Conservation (phyloP, 1,284 basidiomycete genomes). For the Mycena citricolor region DNA sequence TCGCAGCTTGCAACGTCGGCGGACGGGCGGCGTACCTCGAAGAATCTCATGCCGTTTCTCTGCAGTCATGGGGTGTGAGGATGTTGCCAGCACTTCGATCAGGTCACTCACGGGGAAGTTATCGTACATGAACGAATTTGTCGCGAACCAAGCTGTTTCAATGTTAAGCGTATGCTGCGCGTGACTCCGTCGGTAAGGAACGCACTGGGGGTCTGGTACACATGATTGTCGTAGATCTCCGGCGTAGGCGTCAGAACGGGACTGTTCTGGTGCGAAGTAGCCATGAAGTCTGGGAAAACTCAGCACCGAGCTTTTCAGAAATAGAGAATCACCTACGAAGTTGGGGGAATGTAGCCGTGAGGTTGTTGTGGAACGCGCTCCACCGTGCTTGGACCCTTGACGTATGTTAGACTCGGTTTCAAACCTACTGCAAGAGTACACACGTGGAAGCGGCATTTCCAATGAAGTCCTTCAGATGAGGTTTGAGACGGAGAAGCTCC, state of each 20-base stretch:
- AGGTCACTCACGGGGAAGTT: constrained; percentile 39
- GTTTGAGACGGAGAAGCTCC: not conserved
- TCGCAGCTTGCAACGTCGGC: too few species aligned
- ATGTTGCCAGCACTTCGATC: constrained; percentile 19
- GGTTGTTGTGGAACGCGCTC: constrained; percentile 50
- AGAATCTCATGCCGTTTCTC: constrained; percentile 53
- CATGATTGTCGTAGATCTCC: constrained; percentile 61
- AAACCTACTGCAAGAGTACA: too few species aligned
- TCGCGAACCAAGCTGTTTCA: constrained; percentile 50
- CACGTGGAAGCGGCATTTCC: constrained; percentile 6
- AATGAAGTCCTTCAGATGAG: constrained; percentile 13
- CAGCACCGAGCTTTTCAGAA: constrained; percentile 9
- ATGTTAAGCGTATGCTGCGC: not conserved
- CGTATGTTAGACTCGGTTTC: too few species aligned
- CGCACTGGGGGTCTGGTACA: constrained; percentile 64
- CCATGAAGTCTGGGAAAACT: constrained; percentile 55
- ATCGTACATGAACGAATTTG: constrained; percentile 66
- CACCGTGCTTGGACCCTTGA: constrained; percentile 66
- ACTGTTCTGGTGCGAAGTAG: constrained; percentile 48
- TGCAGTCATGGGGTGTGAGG: constrained; percentile 26
- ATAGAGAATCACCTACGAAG: constrained; percentile 44
- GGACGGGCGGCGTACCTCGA: constrained; percentile 42
- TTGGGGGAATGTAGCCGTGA: constrained; percentile 59
- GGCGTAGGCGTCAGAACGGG: constrained; percentile 55
- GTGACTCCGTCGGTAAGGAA: constrained; percentile 6